A percentile compares a stretch with the other conserved stretches of the same genome.
phyloP scores from a whole-genome alignment of 495 filamentous ascomycete genomes.

The Paragyromitra xinjiangensis region DNA sequence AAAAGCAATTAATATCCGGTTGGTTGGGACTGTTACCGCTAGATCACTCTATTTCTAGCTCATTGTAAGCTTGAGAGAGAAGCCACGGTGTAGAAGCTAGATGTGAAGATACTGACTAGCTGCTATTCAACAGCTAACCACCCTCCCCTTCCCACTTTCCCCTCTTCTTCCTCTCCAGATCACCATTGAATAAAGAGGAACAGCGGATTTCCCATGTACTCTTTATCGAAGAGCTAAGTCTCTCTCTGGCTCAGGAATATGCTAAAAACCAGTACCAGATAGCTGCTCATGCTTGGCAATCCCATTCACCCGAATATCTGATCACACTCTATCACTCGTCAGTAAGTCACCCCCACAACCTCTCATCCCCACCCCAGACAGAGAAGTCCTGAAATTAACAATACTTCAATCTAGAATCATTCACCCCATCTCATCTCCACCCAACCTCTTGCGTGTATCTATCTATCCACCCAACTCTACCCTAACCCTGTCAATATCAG shows the following conservation, averaged over 20 bases:
- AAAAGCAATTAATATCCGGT: constrained; percentile 9
- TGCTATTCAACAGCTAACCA: not conserved
- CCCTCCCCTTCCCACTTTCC: not conserved
- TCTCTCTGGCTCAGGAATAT: not conserved
- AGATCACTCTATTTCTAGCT: not conserved
- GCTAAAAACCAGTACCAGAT: not conserved
- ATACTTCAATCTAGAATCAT: not conserved
- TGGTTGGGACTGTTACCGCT: not conserved
- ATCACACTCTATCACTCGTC: constrained; percentile 40
- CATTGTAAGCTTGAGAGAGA: not conserved
- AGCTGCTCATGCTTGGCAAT: not conserved
- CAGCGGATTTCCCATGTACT: too few relatives aligned
- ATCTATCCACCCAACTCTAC: not conserved
- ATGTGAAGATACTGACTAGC: not conserved
- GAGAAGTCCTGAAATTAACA: not conserved
- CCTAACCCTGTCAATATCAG: constrained; percentile 31
- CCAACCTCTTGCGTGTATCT: not conserved
- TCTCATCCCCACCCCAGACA: not conserved
- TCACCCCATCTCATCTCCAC: not conserved
- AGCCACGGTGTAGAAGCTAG: not conserved
- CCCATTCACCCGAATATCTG: not conserved
- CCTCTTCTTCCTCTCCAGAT: not conserved
- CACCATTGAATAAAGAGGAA: not conserved
- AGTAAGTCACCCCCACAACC: not conserved
- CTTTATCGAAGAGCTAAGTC: not conserved